Conservation (phyloP, 176 grass and related monocot species). For the Rhynchospora breviuscula region DNA sequence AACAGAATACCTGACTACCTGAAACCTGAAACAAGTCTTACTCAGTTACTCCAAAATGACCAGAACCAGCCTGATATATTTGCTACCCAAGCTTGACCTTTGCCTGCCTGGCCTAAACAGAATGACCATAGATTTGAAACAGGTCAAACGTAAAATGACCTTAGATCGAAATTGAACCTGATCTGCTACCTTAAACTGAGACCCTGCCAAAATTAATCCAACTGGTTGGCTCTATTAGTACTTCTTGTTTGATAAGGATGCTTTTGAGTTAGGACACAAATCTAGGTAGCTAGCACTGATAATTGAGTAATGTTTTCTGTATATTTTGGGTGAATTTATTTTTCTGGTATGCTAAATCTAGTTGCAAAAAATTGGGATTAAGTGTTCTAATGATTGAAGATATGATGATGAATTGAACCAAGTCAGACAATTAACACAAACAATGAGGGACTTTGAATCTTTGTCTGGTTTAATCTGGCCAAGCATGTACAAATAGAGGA, state of each 20-base stretch:
- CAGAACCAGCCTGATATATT: background rate
- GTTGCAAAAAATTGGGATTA: background rate
- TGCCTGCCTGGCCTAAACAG: background rate
- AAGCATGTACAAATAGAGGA: background rate
- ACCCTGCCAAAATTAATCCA: background rate
- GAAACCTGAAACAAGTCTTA: background rate
- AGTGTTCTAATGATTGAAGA: background rate
- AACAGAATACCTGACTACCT: background rate
- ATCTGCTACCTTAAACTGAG: background rate
- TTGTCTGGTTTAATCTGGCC: background rate
- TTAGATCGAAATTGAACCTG: background rate
- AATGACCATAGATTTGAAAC: background rate
- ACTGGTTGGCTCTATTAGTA: background rate
- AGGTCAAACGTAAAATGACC: background rate
- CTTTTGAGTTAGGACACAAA: background rate
- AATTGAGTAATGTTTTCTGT: background rate
- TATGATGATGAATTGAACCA: background rate
- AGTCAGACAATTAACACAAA: background rate
- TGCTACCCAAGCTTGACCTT: background rate
- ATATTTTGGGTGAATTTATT: too few relatives aligned
- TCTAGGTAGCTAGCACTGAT: background rate
- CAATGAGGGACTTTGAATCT: background rate
- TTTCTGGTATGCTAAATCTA: background rate
- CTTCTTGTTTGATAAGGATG: background rate
- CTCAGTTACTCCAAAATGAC: background rate